These are phyloP conservation scores for Pleurotus ostreatus DNA, from an alignment of 768 basidiomycete genomes.

Conservation along the genomic window DNA sequence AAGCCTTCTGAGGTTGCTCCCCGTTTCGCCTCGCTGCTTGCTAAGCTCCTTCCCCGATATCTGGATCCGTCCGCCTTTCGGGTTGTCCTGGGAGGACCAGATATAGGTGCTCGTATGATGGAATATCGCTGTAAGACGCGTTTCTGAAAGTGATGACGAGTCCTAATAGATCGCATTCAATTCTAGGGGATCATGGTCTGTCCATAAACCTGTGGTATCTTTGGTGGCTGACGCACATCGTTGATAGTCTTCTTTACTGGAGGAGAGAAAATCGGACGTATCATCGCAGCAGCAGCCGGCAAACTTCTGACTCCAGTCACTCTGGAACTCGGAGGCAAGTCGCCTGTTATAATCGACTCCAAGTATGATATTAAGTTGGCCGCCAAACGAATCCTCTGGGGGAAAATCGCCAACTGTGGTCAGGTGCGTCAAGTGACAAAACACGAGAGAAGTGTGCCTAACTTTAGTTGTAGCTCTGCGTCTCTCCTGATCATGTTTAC, in stretches of 20 bases:
- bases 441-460: not conserved
- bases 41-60: conserved; percentile 49
- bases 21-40: conserved; percentile 43
- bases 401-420: conserved; percentile 62
- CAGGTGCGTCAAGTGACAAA: conserved; percentile 34
- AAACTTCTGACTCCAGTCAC: conserved; percentile 52
- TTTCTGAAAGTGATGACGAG: too few species aligned
- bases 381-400: conserved; percentile 65
- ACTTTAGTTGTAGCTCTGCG: conserved; percentile 47
- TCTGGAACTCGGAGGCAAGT: conserved; percentile 54
- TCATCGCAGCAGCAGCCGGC: conserved; percentile 49
- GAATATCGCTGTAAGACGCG: too few species aligned
- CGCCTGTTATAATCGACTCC: conserved; percentile 37
- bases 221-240: not conserved
- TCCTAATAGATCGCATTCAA: too few species aligned
- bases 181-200: conserved; percentile 25
- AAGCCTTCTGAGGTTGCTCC: conserved; percentile 66
- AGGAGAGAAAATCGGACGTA: conserved; percentile 37
- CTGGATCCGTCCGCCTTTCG: conserved; percentile 44
- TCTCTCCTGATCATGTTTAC: conserved; percentile 48
- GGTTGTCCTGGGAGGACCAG: conserved; percentile 54
- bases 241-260: conserved; percentile 18
- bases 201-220: not conserved
- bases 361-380: conserved; percentile 40
- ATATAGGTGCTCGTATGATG: too few species aligned